Percentiles rank a stretch among this genome's conserved stretches.
phyloP scores from a whole-genome alignment of 2,329 filamentous ascomycete species.

The Davidsoniella virescens region DNA sequence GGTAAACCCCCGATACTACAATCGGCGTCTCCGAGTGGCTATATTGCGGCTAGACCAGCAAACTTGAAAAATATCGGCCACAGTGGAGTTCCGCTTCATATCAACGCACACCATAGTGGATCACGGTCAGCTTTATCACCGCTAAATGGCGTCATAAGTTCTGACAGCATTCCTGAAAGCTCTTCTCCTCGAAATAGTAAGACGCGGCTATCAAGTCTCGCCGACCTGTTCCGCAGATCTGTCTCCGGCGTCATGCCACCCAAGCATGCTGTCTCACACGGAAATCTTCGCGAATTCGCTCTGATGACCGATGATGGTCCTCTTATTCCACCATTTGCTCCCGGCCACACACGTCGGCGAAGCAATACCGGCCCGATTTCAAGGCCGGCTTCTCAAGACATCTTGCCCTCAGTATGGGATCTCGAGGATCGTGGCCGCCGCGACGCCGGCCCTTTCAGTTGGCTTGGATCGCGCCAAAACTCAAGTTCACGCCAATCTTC shows the following conservation, averaged over 20 bases:
- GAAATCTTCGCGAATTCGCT: conserved; percentile 3
- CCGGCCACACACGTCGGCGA: background rate
- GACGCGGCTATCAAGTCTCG: conserved; percentile 6
- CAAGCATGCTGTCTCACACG: conserved; percentile 1
- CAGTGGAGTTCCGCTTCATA: background rate
- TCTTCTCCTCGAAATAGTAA: conserved; percentile 1
- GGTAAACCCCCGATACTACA: background rate
- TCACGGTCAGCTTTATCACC: conserved; percentile 8
- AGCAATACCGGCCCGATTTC: conserved; percentile 3
- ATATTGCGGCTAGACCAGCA: background rate
- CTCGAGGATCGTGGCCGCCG: conserved; percentile 1
- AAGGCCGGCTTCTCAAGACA: conserved; percentile 2
- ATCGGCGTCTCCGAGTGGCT: background rate
- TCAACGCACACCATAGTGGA: background rate
- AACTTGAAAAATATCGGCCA: background rate
- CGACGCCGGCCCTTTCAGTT: background rate
- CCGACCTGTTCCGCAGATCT: conserved; percentile 5
- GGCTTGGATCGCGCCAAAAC: background rate
- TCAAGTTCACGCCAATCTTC: conserved; percentile 2
- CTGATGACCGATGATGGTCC: background rate
- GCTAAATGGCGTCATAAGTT: conserved; percentile 7
- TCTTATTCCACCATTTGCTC: background rate
- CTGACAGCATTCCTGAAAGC: background rate
- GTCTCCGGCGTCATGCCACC: background rate
- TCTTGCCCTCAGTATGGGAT: conserved; percentile 4